Evolutionary conservation across 306 rosid species (phyloP).

Genomic region (Prunus mume): DNA sequence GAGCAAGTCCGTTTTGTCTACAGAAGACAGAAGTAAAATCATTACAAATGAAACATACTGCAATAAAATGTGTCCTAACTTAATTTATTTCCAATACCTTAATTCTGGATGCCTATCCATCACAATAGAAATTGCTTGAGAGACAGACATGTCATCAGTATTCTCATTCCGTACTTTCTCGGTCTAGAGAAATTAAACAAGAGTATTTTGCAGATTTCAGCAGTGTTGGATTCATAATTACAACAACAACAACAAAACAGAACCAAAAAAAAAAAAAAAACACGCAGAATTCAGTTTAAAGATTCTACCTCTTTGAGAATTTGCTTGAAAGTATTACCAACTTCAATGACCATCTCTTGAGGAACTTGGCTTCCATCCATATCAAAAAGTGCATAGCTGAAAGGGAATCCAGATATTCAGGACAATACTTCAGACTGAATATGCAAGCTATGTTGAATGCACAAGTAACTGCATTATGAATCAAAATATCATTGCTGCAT

Average conservation of each 20-base stretch:
- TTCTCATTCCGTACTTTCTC: slow-evolving; percentile 68
- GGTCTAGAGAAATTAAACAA: slow-evolving; percentile 30
- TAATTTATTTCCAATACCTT: slow-evolving; percentile 34
- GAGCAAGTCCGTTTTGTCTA: slow-evolving; percentile 71
- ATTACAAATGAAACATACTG: neutral
- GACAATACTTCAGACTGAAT: neutral
- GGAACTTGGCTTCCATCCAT: slow-evolving; percentile 71
- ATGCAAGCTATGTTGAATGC: neutral
- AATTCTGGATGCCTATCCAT: slow-evolving; percentile 57
- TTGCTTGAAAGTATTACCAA: slow-evolving; percentile 66
- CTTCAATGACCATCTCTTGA: slow-evolving; percentile 58
- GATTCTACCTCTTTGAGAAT: slow-evolving; percentile 58
- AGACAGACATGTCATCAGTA: slow-evolving; percentile 62
- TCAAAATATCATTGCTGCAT: neutral
- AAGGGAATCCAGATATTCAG: slow-evolving; percentile 17
- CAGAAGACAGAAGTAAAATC: slow-evolving; percentile 9
- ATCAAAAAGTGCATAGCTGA: slow-evolving; percentile 68
- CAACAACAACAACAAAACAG: neutral
- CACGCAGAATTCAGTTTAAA: neutral
- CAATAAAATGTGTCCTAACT: neutral
- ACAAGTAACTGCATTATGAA: neutral
- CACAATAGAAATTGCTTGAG: slow-evolving; percentile 58
- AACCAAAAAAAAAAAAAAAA: neutral
- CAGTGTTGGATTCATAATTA: neutral
- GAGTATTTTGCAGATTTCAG: neutral